phyloP scores from a whole-genome alignment of 2,329 filamentous ascomycete species.

The Sporothrix phasma region DNA sequence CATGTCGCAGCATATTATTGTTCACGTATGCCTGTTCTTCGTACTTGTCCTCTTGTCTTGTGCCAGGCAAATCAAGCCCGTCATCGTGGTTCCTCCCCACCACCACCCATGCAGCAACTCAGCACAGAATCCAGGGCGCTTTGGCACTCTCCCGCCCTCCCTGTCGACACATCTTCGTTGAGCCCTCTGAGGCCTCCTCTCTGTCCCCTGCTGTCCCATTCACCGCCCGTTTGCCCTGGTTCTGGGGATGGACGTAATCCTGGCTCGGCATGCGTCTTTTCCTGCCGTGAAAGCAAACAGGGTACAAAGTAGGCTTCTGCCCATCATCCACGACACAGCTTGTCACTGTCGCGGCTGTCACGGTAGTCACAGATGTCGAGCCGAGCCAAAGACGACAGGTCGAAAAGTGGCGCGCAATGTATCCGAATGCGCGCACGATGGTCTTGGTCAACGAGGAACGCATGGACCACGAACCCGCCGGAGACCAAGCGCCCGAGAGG shows the following conservation, averaged over 20 bases:
- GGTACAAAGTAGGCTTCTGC: no score
- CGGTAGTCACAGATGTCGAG: no score
- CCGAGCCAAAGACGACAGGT: background rate
- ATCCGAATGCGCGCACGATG: background rate
- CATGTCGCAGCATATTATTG: background rate
- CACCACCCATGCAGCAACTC: background rate
- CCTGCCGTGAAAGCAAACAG: no score
- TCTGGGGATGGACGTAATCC: background rate
- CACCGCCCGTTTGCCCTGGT: background rate
- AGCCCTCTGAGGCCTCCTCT: background rate
- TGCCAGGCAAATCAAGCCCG: background rate
- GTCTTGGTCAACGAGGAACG: no score
- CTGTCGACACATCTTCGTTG: background rate
- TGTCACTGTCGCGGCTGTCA: background rate
- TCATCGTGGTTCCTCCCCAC: background rate
- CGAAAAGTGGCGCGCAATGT: slow-evolving; percentile 2
- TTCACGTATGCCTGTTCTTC: background rate
- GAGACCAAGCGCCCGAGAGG: no score
- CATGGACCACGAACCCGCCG: no score
- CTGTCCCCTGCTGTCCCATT: no score
- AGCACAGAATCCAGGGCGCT: background rate
- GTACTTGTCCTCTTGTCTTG: background rate
- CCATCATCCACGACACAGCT: background rate
- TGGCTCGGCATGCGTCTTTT: background rate
- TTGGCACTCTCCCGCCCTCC: background rate